Percentiles rank a stretch among this genome's conserved stretches.
phyloP scores from a whole-genome alignment of 495 filamentous ascomycete genomes.

The Neurospora africana region DNA sequence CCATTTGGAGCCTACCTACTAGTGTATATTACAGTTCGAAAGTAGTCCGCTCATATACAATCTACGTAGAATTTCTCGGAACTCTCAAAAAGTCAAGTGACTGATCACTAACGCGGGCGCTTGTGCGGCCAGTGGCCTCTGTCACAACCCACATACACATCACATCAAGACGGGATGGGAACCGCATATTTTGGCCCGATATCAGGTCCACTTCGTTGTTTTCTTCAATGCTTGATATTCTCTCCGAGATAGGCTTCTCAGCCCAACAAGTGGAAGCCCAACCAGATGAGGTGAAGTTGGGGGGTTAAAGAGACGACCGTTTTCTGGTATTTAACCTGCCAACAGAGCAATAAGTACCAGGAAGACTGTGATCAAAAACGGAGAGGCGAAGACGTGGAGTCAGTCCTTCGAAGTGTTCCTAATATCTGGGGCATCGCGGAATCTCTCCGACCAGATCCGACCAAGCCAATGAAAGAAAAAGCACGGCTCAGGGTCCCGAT shows the following conservation, averaged over 20 bases:
- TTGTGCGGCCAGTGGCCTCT: background rate
- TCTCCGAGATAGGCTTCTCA: background rate
- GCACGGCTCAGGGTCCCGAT: background rate
- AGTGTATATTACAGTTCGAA: too few relatives aligned
- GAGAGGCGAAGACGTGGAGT: background rate
- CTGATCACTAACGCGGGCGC: background rate
- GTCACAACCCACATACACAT: background rate
- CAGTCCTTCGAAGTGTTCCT: background rate
- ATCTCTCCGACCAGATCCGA: background rate
- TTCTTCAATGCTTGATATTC: background rate
- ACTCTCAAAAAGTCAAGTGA: background rate
- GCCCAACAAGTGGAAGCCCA: background rate
- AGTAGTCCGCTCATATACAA: too few relatives aligned
- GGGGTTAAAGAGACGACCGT: background rate
- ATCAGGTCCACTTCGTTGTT: background rate
- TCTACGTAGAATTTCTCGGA: background rate
- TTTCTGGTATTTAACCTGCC: background rate
- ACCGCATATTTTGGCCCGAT: background rate
- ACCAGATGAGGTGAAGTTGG: background rate
- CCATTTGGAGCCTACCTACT: background rate
- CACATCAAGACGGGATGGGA: background rate
- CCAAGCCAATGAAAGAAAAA: background rate
- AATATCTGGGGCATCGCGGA: background rate
- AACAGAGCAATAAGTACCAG: background rate
- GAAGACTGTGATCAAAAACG: background rate